Evolutionary conservation across 2,329 filamentous ascomycete genomes (phyloP).

Genomic region (Chaetomium globosum): DNA sequence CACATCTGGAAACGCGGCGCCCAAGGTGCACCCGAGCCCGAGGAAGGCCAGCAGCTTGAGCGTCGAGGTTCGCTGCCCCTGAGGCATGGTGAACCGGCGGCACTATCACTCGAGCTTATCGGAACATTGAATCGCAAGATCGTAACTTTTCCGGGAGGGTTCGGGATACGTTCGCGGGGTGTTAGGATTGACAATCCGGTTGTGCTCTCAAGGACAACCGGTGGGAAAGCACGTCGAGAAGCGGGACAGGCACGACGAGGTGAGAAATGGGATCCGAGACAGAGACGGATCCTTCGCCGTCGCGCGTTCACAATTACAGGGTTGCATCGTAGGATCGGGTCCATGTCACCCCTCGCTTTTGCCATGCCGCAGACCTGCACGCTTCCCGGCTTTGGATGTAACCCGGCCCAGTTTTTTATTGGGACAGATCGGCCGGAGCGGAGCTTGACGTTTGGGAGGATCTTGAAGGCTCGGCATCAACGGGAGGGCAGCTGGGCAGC

Average conservation of each 20-base stretch:
- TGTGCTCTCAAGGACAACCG: background rate
- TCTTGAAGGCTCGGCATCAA: background rate
- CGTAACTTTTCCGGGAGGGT: background rate
- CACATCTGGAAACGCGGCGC: constrained; percentile 14
- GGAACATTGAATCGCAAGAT: background rate
- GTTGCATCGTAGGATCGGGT: background rate
- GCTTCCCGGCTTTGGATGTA: constrained; percentile 1
- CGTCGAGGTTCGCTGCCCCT: background rate
- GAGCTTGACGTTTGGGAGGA: background rate
- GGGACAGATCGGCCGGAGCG: background rate
- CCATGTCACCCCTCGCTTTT: background rate
- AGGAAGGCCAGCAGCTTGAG: constrained; percentile 9
- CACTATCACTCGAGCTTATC: background rate
- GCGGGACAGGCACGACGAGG: background rate
- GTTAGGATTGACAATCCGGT: background rate
- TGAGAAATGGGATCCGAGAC: background rate
- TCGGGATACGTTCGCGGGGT: background rate
- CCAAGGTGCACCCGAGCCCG: background rate
- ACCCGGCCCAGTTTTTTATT: background rate
- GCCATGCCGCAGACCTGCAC: background rate
- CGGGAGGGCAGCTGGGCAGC: too few species aligned
- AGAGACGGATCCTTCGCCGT: background rate
- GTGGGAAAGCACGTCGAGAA: background rate
- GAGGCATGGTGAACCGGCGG: background rate
- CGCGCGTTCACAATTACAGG: background rate